A percentile compares a stretch with the other conserved stretches of the same genome.
These are phyloP conservation scores for Tetracentron sinense DNA, from an alignment of 164 flowering plant species.

Conservation along the genomic window DNA sequence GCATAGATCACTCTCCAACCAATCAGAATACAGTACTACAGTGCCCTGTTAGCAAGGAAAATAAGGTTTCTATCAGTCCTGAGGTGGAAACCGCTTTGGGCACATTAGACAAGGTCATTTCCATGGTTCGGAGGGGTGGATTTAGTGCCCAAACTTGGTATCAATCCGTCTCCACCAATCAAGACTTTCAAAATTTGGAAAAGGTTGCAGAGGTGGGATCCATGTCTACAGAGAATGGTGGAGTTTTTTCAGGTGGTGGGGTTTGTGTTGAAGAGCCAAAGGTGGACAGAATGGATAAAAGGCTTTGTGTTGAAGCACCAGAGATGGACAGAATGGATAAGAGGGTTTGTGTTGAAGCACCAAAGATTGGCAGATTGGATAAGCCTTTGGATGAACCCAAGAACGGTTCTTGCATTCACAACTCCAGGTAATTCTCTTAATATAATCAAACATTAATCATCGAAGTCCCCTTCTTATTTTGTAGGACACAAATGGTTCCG, in stretches of 20 bases:
- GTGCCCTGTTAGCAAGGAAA: conserved; percentile 15
- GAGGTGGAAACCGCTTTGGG: conserved; percentile 67
- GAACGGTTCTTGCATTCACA: conserved; percentile 23
- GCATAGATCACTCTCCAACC: conserved; percentile 1
- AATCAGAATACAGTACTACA: conserved; percentile 10
- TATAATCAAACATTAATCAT: not conserved
- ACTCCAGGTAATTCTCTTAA: conserved; percentile 35
- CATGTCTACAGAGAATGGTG: conserved; percentile 17
- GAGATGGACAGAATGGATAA: not conserved
- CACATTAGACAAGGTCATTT: conserved; percentile 57
- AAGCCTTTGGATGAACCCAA: conserved; percentile 23
- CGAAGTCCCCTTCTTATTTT: not conserved
- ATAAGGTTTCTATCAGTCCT: conserved; percentile 37
- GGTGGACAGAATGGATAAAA: conserved; percentile 13
- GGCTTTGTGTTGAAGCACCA: not conserved
- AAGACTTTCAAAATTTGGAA: conserved; percentile 15
- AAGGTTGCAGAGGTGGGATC: conserved; percentile 9
- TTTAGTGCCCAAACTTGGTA: conserved; percentile 16
- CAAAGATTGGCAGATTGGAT: conserved; percentile 19
- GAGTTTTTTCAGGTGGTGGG: conserved; percentile 12
- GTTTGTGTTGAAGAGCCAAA: conserved; percentile 15
- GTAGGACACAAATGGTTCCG: no score
- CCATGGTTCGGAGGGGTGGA: conserved; percentile 32
- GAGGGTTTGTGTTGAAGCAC: conserved; percentile 9
- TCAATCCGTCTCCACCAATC: conserved; percentile 14